Percentiles rank a stretch among this genome's conserved stretches.
These are phyloP conservation scores for Falciphora oryzae DNA, from an alignment of 2,329 filamentous ascomycete genomes.

Conservation along the genomic window DNA sequence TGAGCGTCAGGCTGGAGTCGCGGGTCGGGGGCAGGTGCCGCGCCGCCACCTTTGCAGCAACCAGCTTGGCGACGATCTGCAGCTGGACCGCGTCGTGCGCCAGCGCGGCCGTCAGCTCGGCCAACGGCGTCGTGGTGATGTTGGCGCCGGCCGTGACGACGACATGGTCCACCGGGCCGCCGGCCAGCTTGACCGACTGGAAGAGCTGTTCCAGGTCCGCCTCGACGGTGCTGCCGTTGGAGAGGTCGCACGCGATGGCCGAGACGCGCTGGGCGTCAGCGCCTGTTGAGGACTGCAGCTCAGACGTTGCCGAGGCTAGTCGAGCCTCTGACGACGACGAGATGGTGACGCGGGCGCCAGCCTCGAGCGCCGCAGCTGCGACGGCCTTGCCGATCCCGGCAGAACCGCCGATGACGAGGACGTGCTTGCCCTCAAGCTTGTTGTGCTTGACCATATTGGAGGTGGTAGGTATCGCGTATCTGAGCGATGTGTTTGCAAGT, in stretches of 20 bases:
- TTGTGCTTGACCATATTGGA: conserved; percentile 24
- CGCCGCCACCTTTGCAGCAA: conserved; percentile 27
- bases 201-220: conserved; percentile 25
- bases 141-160: conserved; percentile 25
- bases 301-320: conserved; percentile 26
- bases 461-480: conserved; percentile 12
- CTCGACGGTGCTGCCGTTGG: conserved; percentile 25
- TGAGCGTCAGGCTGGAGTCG: conserved; percentile 48
- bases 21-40: conserved; percentile 22
- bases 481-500: too few relatives aligned
- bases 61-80: conserved; percentile 26
- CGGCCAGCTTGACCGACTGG: neutral
- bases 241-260: conserved; percentile 24
- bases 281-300: neutral
- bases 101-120: conserved; percentile 21
- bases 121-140: conserved; percentile 17
- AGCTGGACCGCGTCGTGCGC: conserved; percentile 23
- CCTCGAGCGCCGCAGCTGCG: conserved; percentile 50
- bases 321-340: conserved; percentile 50
- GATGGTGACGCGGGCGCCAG: conserved; percentile 51
- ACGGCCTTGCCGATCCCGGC: conserved; percentile 58
- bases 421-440: conserved; percentile 29
- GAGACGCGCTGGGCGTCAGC: conserved; percentile 14
- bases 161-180: conserved; percentile 19
- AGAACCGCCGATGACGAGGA: conserved; percentile 59